Base-by-base conservation (phyloP, 495 filamentous ascomycete genomes). In the Friedmanniomyces endolithicus region DNA sequence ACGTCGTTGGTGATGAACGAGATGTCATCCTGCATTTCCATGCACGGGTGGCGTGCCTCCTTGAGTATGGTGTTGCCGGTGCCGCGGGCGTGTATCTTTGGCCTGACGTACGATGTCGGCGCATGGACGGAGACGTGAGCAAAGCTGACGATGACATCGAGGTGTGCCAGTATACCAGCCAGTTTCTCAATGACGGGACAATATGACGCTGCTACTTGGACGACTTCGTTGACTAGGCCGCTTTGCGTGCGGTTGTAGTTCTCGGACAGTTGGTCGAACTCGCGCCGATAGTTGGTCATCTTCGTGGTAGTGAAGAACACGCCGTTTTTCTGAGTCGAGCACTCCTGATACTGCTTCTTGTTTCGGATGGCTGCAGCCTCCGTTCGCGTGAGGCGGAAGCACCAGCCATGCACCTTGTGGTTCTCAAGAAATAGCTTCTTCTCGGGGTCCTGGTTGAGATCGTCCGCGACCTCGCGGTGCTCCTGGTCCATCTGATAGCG, bases 391-490 rank as follows among this genome's bases (percentile, higher is more conserved):
- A 99, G 73, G 40, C 92, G 81, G 74, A 99, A 92, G 71, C 90
- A 96, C 88, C 88, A 96, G 22, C 94, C 94, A 62, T 99, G 88
- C 1, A 88, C 83, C 60, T 82, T 85, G 72, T 96, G 92, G 64
- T 96, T 95, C 61, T 99, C 92, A 47, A 99, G 77, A 69, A 97
- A 97, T 33, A 99, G 81, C 68, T 99, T 99, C 77, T 99, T 99
- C 63, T 96, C 90, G 56, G 81, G 81, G 58, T 99, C 92, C 63
- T 95, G 90, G 51, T 79, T 80, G n/a, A 99, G 75, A 67, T 97
- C 90, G 31, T 78, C 72, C 8, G 85, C 81, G 16, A 89, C 88
- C 6, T 77, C 74, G 43, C 74, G 72, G 61, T 94, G 90, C 66
- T 99, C 92, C 20, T 72, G 70, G 35, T 88, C 76, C 87, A 99